phyloP scores from a whole-genome alignment of 2,329 filamentous ascomycete genomes.

The Verticillium alfalfae region DNA sequence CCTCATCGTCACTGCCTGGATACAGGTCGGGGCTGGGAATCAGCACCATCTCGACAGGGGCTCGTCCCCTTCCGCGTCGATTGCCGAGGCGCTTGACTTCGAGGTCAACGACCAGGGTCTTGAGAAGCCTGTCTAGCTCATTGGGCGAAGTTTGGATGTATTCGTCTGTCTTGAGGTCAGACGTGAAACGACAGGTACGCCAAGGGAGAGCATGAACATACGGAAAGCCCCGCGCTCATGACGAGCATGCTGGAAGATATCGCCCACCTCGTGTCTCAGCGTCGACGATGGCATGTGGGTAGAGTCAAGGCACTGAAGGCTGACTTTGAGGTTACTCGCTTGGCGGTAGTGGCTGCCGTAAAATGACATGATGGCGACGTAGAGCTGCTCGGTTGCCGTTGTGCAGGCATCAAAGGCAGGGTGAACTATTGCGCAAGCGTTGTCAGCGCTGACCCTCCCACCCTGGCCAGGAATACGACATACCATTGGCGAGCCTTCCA shows the following conservation, averaged over 20 bases:
- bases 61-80: background rate
- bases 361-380: constrained; percentile 14
- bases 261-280: background rate
- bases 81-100: constrained; percentile 9
- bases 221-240: background rate
- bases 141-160: background rate
- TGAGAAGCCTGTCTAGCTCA: constrained; percentile 5
- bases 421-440: background rate
- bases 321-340: constrained; percentile 8
- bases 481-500: background rate
- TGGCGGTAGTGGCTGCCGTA: constrained; percentile 15
- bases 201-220: background rate
- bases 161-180: background rate
- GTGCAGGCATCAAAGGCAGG: background rate
- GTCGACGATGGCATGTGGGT: background rate
- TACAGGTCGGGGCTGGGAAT: background rate
- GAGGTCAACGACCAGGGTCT: constrained; percentile 7
- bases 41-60: background rate
- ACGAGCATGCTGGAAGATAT: background rate
- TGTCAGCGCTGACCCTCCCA: background rate
- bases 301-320: constrained; percentile 3
- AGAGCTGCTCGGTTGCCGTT: constrained; percentile 4
- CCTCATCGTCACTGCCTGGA: background rate
- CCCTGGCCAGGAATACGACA: background rate
- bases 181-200: background rate